phyloP scores from a whole-genome alignment of 139 green algal genomes.

The Chlorella sp. region DNA sequence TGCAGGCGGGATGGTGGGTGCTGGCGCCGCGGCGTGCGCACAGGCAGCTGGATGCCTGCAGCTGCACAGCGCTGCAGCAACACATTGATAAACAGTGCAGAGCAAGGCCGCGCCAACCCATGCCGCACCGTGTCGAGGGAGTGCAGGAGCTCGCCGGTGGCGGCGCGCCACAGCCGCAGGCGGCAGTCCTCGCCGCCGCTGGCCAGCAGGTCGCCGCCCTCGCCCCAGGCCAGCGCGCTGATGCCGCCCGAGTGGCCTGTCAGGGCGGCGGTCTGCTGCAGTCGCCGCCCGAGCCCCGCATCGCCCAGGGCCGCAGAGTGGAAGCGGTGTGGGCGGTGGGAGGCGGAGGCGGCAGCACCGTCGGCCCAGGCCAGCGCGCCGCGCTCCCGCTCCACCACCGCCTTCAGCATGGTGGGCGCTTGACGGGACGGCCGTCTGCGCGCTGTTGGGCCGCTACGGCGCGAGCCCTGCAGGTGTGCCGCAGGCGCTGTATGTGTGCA shows the following conservation, averaged over 20 bases:
- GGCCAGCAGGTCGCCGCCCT: slow-evolving; percentile 14
- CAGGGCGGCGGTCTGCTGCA: neutral
- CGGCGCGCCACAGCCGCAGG: slow-evolving; percentile 22
- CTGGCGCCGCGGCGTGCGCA: no score
- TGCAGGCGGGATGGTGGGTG: neutral
- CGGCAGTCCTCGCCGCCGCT: slow-evolving; percentile 33
- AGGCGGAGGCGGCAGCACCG: slow-evolving; percentile 15
- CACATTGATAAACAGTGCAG: neutral
- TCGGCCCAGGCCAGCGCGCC: neutral
- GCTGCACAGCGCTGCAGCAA: no score
- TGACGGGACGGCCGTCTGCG: no score
- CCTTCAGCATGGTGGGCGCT: neutral
- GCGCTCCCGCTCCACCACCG: slow-evolving; percentile 7
- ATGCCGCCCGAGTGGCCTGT: slow-evolving; percentile 11
- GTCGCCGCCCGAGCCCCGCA: slow-evolving; percentile 1
- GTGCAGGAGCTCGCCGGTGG: slow-evolving; percentile 12
- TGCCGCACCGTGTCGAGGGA: slow-evolving; percentile 17
- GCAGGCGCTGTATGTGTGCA: no score
- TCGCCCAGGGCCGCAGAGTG: slow-evolving; percentile 3
- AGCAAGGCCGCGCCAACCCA: neutral
- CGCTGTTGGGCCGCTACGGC: no score
- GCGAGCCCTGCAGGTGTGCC: no score
- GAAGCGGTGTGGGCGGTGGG: slow-evolving; percentile 14
- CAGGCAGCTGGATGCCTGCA: no score
- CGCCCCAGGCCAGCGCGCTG: slow-evolving; percentile 7